A percentile compares a stretch with the other conserved stretches of the same genome.
Evolutionary conservation across 805 yeast genomes (phyloP).

Genomic region (Candida stauntonica): DNA sequence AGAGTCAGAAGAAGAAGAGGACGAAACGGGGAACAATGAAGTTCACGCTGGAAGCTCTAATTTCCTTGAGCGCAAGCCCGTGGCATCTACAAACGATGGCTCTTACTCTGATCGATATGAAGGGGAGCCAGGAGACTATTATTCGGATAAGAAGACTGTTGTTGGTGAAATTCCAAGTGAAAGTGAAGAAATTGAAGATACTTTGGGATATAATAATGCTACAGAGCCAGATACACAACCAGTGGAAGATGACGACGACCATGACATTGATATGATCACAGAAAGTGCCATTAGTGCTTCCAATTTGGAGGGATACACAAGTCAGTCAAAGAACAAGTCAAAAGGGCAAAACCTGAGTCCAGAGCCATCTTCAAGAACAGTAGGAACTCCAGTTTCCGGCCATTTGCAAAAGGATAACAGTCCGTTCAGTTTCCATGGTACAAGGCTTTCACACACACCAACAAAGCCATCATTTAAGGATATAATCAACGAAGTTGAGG

Average conservation of each 20-base stretch:
- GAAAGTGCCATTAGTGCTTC: too few species aligned
- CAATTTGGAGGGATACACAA: too few species aligned
- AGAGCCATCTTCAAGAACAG: neutral
- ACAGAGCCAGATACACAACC: too few species aligned
- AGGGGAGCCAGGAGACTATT: conserved; percentile 25
- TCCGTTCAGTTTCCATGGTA: conserved; percentile 15
- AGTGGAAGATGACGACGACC: too few species aligned
- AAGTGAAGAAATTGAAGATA: neutral
- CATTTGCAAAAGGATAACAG: conserved; percentile 9
- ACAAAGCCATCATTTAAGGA: conserved; percentile 15
- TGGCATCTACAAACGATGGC: conserved; percentile 5
- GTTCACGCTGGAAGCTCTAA: conserved; percentile 12
- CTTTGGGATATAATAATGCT: too few species aligned
- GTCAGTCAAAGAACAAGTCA: neutral
- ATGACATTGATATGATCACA: too few species aligned
- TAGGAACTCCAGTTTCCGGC: neutral
- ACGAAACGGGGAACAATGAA: neutral
- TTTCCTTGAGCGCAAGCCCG: conserved; percentile 4
- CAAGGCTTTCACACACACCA: conserved; percentile 3
- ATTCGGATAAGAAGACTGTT: conserved; percentile 5
- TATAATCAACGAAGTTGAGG: conserved; percentile 8
- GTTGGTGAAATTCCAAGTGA: conserved; percentile 1
- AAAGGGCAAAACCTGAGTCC: neutral
- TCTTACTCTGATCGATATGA: conserved; percentile 31
- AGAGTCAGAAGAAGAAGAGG: neutral